These are phyloP conservation scores for Acacia pycnantha DNA, from an alignment of 331 rosid genomes.

Conservation along the genomic window DNA sequence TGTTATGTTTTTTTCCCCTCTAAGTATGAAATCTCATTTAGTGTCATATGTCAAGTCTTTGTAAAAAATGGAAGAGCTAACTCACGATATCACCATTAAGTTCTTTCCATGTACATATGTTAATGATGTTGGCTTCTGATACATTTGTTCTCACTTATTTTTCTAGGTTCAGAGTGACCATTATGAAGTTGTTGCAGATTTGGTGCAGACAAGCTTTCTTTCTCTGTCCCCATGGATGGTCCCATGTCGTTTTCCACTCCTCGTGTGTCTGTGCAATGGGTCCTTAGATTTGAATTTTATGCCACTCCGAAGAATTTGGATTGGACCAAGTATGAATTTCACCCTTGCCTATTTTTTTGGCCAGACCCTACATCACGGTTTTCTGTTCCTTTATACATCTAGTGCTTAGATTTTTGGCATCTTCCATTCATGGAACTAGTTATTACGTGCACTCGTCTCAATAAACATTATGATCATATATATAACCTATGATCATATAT, in stretches of 20 bases:
- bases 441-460: too few relatives aligned
- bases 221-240: slow-evolving; percentile 95
- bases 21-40: not conserved
- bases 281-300: slow-evolving; percentile 91
- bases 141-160: slow-evolving; percentile 24
- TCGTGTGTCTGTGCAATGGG: slow-evolving; percentile 90
- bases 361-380: too few relatives aligned
- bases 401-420: too few relatives aligned
- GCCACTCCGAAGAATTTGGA: not conserved
- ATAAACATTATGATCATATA: not conserved
- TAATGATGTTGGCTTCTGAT: slow-evolving; percentile 23
- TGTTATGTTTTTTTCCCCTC: not conserved
- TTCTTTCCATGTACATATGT: slow-evolving; percentile 15
- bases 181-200: slow-evolving; percentile 93
- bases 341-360: too few relatives aligned
- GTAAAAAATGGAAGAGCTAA: not conserved
- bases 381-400: too few relatives aligned
- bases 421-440: too few relatives aligned
- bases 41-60: not conserved
- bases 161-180: slow-evolving; percentile 95
- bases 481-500: not conserved
- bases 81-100: slow-evolving; percentile 7
- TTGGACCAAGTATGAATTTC: too few relatives aligned
- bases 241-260: slow-evolving; percentile 99
- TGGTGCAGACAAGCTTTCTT: slow-evolving; percentile 91